Conservation (phyloP, 75 land plant genomes). For the Picea glauca region DNA sequence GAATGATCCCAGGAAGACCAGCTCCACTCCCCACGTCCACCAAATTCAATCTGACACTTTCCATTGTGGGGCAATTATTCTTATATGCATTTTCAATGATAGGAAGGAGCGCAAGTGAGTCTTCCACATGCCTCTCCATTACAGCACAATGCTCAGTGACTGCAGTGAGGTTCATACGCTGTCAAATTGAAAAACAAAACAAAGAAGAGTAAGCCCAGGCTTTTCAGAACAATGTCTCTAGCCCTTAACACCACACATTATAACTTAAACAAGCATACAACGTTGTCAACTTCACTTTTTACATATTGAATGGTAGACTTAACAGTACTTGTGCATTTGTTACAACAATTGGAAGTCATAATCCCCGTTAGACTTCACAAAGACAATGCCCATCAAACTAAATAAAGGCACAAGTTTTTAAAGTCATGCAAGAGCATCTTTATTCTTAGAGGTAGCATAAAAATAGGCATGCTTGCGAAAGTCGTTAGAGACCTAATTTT, state of each 20-base stretch:
- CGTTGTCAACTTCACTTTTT: not conserved
- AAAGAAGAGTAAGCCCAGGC: not conserved
- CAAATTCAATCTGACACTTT: conserved; percentile 32
- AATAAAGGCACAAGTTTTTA: not conserved
- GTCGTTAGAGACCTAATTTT: not conserved
- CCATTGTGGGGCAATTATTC: conserved; percentile 21
- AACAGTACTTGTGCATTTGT: not conserved
- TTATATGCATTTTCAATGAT: conserved; percentile 41
- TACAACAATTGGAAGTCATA: not conserved
- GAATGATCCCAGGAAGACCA: conserved; percentile 85
- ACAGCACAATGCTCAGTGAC: conserved; percentile 65
- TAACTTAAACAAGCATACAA: not conserved
- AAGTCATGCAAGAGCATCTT: not conserved
- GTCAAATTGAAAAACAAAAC: conserved; percentile 11
- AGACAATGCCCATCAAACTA: not conserved
- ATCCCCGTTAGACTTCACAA: not conserved
- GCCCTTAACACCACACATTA: not conserved
- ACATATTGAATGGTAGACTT: not conserved
- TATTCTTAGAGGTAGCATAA: too few relatives aligned
- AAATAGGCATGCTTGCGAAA: not conserved
- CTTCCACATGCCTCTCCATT: conserved; percentile 84
- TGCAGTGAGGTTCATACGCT: conserved; percentile 94
- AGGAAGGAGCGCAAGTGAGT: conserved; percentile 78
- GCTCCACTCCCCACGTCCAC: conserved; percentile 90
- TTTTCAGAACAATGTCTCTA: not conserved